phyloP scores from a whole-genome alignment of 352 stramenopile species.

The Phytophthora lateralis region DNA sequence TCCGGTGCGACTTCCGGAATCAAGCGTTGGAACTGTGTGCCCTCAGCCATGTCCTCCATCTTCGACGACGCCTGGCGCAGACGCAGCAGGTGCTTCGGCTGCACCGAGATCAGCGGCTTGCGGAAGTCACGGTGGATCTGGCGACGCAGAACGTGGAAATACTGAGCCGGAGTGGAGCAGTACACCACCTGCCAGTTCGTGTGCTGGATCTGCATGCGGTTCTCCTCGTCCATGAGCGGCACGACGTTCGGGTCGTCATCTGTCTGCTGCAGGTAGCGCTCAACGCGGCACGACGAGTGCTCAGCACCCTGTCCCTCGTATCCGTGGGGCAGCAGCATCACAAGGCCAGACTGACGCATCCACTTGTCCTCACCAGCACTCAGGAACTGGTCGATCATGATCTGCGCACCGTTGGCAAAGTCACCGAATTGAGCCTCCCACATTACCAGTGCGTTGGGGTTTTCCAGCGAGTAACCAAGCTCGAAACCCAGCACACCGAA shows the following conservation, averaged over 20 bases:
- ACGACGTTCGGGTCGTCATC: constrained; percentile 96
- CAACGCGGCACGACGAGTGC: constrained; percentile 94
- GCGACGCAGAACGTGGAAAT: constrained; percentile 91
- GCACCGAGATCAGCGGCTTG: constrained; percentile 96
- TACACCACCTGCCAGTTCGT: constrained; percentile 98
- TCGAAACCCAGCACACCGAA: constrained; percentile 97
- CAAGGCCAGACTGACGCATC: constrained; percentile 94
- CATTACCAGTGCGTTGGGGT: constrained; percentile 95
- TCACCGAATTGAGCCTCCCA: constrained; percentile 97
- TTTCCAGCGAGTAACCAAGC: constrained; percentile 94
- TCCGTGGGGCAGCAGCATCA: constrained; percentile 95
- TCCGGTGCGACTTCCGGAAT: constrained; percentile 82
- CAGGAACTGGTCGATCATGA: constrained; percentile 98
- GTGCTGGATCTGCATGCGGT: constrained; percentile 97
- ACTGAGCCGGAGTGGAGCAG: constrained; percentile 93
- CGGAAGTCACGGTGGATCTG: constrained; percentile 97
- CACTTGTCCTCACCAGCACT: constrained; percentile 97
- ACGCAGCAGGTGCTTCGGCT: constrained; percentile 96
- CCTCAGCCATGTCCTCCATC: constrained; percentile 94
- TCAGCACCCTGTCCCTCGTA: constrained; percentile 97
- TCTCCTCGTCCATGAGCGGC: constrained; percentile 91
- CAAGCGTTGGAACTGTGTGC: constrained; percentile 93
- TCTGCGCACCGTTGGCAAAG: constrained; percentile 96
- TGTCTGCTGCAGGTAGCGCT: constrained; percentile 94
- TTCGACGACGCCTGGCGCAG: constrained; percentile 91